Base-by-base conservation (phyloP, 768 basidiomycete species). In the Termitomyces heimii region DNA sequence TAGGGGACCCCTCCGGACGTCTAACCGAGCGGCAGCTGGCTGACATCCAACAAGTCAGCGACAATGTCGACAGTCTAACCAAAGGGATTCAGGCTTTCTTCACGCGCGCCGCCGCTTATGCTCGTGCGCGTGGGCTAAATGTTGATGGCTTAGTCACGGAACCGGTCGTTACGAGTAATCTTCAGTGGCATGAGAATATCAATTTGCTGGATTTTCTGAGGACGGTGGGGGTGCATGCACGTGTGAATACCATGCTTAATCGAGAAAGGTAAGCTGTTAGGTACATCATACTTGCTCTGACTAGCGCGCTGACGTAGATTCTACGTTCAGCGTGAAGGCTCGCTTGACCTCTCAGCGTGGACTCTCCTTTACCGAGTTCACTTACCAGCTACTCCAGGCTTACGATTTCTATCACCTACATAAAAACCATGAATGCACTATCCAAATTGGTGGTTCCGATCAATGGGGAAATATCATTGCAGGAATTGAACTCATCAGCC, bases 381-480 rank as follows among this genome's bases (percentile, higher is more conserved):
- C 92, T 4, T 99, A 99, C 70, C 97, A 99, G 66, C 83, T 99
- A 24, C 80, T 99, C 28, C 97, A 99, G 73, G 97, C 94, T 12
- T 92, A 94, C 72, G 97, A 99, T 72, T 99, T 97, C 72, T 82
- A 88, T 62, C 76, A 85, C 63, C 79, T 99, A 9, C 74, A 89
- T 68, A 76, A 77, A 61, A 69, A 79, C 22, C 76, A 81, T 53
- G 77, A 76, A 4, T 98, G 96, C 70, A 81, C 82, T 14, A 82
- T 97, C 43, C 97, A 99, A 71, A 74, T 98, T 42, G 97, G 97
- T 49, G 97, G 97, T 10, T 95, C 94, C 0, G 97, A 99, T 70
- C 97, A 99, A 70, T 97, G 94, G 91, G 97, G 97, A 16, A 99
- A 99, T 68, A 98, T 99, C 61, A 73, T 96, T 31, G 90, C 92